Base-by-base conservation (phyloP, 352 stramenopile species). In the Globisporangium irregulare region DNA sequence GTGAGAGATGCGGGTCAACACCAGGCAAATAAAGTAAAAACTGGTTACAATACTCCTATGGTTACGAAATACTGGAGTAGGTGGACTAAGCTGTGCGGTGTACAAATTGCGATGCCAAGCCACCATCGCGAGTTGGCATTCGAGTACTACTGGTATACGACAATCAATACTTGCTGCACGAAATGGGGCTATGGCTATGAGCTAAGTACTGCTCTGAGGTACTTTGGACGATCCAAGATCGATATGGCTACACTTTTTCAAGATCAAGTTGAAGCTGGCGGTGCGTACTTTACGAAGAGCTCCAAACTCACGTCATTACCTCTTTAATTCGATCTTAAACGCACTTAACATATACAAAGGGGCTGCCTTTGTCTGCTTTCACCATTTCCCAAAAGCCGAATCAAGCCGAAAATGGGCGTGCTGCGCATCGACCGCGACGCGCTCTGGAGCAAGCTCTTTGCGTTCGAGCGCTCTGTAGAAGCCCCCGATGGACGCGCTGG, bases 371-470 rank as follows among this genome's bases (percentile, higher is more conserved):
- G 32, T 63, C 10, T 63, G 48, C 4, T 29, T n/a, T 20, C 8
- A 7, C 55, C 10, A 32, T 12, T 25, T 27, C 4, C 6, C 48
- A 55, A 55, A 55, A 55, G 48, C 48, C 10, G 18, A 62, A 62
- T 27, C 27, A 55, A 55, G 48, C 48, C 10, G 18, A 62, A 62
- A n/a, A 60, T 59, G 63, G 27, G 20, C n/a, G 64, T 80, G 66
- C 73, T 92, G 71, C 68, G 76, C 38, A 84, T 92, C 59, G 82
- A 91, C 61, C 75, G 78, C 41, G 74, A 84, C 58, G 72, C 86
- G 70, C 78, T 92, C 20, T 91, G 80, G 82, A 74, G 79, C 18
- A 90, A 89, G 70, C 81, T 92, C 53, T 84, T 92, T 48, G 79
- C 79, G 4, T 89, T 92, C 58, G 81, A 88, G 62, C 70, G 69